Percentiles rank a stretch among this genome's conserved stretches.
Evolutionary conservation across 768 basidiomycete genomes (phyloP).

Genomic region (Auricularia sp.): DNA sequence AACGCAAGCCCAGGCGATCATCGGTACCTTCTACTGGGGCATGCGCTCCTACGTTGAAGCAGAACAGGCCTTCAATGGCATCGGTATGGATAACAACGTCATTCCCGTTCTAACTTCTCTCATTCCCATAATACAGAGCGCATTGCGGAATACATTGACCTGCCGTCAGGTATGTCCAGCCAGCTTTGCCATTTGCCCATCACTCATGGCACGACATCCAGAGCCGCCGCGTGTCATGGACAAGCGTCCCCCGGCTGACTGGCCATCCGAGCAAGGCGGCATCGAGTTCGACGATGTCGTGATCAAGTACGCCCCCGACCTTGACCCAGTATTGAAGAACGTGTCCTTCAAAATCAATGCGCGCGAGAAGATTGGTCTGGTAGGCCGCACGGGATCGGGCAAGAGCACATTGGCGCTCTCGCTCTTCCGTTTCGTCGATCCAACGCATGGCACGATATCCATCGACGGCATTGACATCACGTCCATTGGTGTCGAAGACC

Average conservation of each 20-base stretch:
- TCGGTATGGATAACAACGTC: background rate
- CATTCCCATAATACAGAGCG: conserved; percentile 42
- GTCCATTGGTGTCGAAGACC: conserved; percentile 28
- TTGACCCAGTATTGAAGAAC: conserved; percentile 48
- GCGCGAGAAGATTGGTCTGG: conserved; percentile 60
- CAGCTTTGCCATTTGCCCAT: too few species aligned
- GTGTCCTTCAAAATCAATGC: conserved; percentile 53
- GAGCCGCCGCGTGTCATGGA: conserved; percentile 56
- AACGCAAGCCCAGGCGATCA: conserved; percentile 9
- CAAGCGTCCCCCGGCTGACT: conserved; percentile 58
- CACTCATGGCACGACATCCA: conserved; percentile 15
- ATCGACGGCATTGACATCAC: conserved; percentile 34
- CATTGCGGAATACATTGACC: conserved; percentile 60
- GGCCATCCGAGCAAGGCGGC: conserved; percentile 48
- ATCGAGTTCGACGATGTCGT: conserved; percentile 49
- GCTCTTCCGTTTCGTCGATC: conserved; percentile 30
- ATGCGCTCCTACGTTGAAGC: background rate
- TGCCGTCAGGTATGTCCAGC: conserved; percentile 27
- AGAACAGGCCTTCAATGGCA: conserved; percentile 1
- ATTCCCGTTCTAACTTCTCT: background rate
- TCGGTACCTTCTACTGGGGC: background rate
- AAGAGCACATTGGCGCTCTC: conserved; percentile 25
- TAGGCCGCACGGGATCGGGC: conserved; percentile 16
- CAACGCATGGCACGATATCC: conserved; percentile 24
- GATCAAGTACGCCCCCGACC: conserved; percentile 52